These are phyloP conservation scores for Torulaspora gathmanii DNA, from an alignment of 805 yeast genomes.

Conservation along the genomic window DNA sequence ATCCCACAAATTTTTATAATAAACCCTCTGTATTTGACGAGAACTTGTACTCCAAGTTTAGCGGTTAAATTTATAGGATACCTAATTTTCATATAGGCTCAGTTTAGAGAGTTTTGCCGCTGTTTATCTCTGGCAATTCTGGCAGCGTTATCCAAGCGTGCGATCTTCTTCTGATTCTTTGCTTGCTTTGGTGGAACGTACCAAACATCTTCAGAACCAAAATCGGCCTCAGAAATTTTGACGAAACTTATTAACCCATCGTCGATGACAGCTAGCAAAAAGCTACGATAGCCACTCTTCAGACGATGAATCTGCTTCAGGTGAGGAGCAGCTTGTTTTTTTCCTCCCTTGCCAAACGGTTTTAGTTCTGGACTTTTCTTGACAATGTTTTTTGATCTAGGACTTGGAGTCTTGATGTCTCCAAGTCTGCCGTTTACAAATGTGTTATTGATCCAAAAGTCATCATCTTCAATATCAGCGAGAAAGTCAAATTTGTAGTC, in stretches of 20 bases:
- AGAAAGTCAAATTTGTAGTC: constrained; percentile 35
- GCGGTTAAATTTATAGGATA: constrained; percentile 12
- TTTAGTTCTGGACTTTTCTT: constrained; percentile 1
- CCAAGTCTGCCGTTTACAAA: constrained; percentile 17
- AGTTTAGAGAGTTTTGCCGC: background rate
- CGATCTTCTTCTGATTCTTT: background rate
- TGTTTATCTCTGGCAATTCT: background rate
- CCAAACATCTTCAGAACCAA: constrained; percentile 38
- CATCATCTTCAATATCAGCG: constrained; percentile 23
- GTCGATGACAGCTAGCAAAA: constrained; percentile 66
- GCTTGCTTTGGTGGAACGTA: constrained; percentile 20
- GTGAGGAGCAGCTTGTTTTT: constrained; percentile 19
- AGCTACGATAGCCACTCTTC: constrained; percentile 49
- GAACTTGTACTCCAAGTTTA: constrained; percentile 40
- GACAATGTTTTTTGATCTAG: constrained; percentile 8
- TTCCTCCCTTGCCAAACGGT: constrained; percentile 11
- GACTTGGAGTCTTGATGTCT: constrained; percentile 6
- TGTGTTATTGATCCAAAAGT: constrained; percentile 23
- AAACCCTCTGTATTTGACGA: constrained; percentile 51
- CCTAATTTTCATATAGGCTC: background rate
- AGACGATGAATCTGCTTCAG: constrained; percentile 39
- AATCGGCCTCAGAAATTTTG: constrained; percentile 48
- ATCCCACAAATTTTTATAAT: constrained; percentile 42
- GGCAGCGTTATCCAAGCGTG: background rate
- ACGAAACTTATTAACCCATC: constrained; percentile 69